Percentiles rank a stretch among this genome's conserved stretches.
Evolutionary conservation across 1,139 yeast species (phyloP).

Genomic region (Lodderomyces jiufengensis): DNA sequence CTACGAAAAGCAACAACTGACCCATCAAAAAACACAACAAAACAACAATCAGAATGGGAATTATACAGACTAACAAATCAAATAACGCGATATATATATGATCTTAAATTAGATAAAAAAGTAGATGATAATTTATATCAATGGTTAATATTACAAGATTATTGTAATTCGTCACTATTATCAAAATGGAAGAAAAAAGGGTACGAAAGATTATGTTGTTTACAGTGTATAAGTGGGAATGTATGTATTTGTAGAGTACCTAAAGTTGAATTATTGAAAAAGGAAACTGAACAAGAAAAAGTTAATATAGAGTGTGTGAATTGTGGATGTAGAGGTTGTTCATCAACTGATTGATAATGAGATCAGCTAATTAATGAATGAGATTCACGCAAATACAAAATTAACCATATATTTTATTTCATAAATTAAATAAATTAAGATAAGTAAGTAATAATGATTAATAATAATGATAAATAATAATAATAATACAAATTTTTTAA

Average conservation of each 20-base stretch:
- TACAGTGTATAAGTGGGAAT: constrained; percentile 68
- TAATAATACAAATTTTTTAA: too few species aligned
- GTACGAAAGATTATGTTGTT: constrained; percentile 81
- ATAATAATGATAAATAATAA: too few species aligned
- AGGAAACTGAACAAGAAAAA: constrained; percentile 14
- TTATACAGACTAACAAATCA: constrained; percentile 70
- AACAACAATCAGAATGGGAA: constrained; percentile 63
- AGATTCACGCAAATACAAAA: too few species aligned
- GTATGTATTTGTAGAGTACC: constrained; percentile 90
- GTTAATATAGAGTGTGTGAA: constrained; percentile 61
- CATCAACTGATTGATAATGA: constrained; percentile 61
- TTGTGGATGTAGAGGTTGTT: constrained; percentile 89
- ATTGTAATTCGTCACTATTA: constrained; percentile 66
- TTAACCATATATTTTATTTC: too few species aligned
- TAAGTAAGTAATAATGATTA: too few species aligned
- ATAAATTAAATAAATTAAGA: too few species aligned
- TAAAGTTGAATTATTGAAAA: constrained; percentile 44
- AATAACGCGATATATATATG: constrained; percentile 72
- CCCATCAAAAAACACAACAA: constrained; percentile 23
- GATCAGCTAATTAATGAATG: neutral
- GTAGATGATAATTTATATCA: constrained; percentile 69
- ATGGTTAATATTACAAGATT: constrained; percentile 67
- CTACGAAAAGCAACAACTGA: constrained; percentile 55
- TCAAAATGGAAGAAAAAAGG: constrained; percentile 94
- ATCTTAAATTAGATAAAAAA: constrained; percentile 64